These are phyloP conservation scores for Penicillium sp. DNA, from an alignment of 2,329 filamentous ascomycete genomes.

Conservation along the genomic window DNA sequence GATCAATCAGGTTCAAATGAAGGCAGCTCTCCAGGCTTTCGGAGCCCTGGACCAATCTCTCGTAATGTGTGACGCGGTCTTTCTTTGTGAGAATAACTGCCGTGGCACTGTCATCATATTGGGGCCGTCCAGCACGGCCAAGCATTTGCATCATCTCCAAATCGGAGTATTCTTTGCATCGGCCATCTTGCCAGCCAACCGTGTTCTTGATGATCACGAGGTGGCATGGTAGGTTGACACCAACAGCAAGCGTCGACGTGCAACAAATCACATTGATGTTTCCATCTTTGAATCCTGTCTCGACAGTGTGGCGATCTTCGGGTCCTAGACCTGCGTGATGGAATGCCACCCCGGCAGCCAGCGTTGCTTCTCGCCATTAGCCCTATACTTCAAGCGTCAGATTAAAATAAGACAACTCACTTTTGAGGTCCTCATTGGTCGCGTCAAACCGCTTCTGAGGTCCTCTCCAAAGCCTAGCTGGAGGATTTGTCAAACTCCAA, in stretches of 20 bases:
- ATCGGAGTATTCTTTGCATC: constrained; percentile 73
- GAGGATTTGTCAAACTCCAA: constrained; percentile 58
- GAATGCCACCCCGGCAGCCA: constrained; percentile 69
- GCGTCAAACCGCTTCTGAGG: constrained; percentile 57
- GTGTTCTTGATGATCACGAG: constrained; percentile 84
- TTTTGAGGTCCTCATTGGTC: constrained; percentile 61
- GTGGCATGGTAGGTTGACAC: constrained; percentile 81
- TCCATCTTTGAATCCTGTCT: constrained; percentile 68
- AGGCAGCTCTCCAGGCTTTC: constrained; percentile 76
- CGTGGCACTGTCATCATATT: constrained; percentile 75
- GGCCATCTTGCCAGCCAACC: constrained; percentile 61
- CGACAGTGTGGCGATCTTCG: constrained; percentile 66
- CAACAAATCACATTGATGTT: constrained; percentile 82
- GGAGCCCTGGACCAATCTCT: constrained; percentile 71
- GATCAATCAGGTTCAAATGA: constrained; percentile 77
- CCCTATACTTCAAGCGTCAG: constrained; percentile 8
- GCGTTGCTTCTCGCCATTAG: constrained; percentile 40
- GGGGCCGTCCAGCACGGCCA: constrained; percentile 77
- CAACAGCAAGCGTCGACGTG: constrained; percentile 81
- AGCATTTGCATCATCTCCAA: constrained; percentile 91
- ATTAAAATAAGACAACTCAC: constrained; percentile 33
- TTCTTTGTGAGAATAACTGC: constrained; percentile 77
- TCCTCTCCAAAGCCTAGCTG: constrained; percentile 64
- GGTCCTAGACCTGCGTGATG: constrained; percentile 76
- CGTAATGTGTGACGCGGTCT: constrained; percentile 67